A percentile compares a stretch with the other conserved stretches of the same genome.
phyloP scores from a whole-genome alignment of 192 early-diverging fungal genomes.

The Podila minutissima region DNA sequence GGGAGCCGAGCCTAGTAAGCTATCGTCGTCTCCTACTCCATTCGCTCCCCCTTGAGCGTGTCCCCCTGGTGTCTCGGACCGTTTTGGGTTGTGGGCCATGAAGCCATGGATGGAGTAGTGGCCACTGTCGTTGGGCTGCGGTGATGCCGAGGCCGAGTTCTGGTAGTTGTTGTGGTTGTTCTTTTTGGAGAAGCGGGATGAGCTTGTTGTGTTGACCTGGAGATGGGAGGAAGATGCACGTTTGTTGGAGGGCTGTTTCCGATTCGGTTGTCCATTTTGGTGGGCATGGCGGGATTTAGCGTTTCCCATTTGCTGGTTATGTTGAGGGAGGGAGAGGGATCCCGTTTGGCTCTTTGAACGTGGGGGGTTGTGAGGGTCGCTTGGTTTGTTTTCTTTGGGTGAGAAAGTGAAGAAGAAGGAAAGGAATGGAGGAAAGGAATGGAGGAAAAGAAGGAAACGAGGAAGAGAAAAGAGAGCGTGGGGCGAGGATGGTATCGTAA shows the following conservation, averaged over 20 bases:
- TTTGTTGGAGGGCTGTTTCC: constrained; percentile 4
- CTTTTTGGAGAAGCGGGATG: constrained; percentile 4
- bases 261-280: not conserved
- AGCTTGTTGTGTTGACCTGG: not conserved
- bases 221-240: not conserved
- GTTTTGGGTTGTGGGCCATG: constrained; percentile 12
- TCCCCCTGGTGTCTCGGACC: constrained; percentile 2
- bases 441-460: no score
- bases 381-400: not conserved
- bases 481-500: no score
- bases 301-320: constrained; percentile 34
- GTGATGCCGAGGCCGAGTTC: constrained; percentile 4
- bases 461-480: no score
- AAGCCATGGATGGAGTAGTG: constrained; percentile 47
- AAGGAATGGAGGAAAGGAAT: not conserved
- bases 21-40: not conserved
- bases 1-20: not conserved
- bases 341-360: not conserved
- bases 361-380: not conserved
- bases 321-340: not conserved
- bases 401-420: not conserved
- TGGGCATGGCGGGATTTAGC: constrained; percentile 33
- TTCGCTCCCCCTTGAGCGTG: not conserved
- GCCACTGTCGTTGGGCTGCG: constrained; percentile 35
- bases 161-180: constrained; percentile 2